These are phyloP conservation scores for Polyrhizophydium stewartii DNA, from an alignment of 371 early-diverging fungal species.

Conservation along the genomic window DNA sequence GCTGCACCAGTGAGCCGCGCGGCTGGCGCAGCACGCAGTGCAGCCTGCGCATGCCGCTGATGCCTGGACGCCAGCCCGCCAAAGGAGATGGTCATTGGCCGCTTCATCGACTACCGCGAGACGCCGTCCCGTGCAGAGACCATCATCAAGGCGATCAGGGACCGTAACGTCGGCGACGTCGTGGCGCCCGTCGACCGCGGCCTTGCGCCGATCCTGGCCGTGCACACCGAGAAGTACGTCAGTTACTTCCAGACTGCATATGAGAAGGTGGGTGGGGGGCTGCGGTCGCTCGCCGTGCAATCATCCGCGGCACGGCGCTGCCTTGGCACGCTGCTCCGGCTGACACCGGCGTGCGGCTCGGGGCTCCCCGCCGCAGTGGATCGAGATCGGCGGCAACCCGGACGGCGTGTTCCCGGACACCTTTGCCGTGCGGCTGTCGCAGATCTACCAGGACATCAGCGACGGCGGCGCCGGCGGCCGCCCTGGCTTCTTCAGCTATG, in stretches of 20 bases:
- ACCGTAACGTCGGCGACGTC: constrained; percentile 14
- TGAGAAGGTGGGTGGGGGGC: constrained; percentile 7
- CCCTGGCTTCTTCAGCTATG: constrained; percentile 44
- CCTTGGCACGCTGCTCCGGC: neutral
- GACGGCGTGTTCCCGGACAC: constrained; percentile 56
- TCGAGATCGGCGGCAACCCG: constrained; percentile 48
- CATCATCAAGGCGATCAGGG: constrained; percentile 15
- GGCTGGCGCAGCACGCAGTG: no score
- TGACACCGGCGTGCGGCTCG: neutral
- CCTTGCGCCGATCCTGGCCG: constrained; percentile 48
- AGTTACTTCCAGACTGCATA: constrained; percentile 54
- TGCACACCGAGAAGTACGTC: constrained; percentile 57
- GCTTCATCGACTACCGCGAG: constrained; percentile 24
- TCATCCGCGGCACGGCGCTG: neutral
- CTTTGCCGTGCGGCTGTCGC: constrained; percentile 20
- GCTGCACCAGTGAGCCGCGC: no score
- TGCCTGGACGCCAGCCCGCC: constrained; percentile 7
- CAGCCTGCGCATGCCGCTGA: no score
- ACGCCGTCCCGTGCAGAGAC: constrained; percentile 15
- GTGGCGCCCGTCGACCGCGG: constrained; percentile 48
- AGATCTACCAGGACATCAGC: no score
- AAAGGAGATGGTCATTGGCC: constrained; percentile 20
- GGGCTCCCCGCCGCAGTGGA: constrained; percentile 39
- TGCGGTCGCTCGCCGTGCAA: neutral
- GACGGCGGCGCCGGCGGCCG: constrained; percentile 19